A percentile compares a stretch with the other conserved stretches of the same genome.
These are phyloP conservation scores for Penicillium soppii DNA, from an alignment of 495 filamentous ascomycete species.

Conservation along the genomic window DNA sequence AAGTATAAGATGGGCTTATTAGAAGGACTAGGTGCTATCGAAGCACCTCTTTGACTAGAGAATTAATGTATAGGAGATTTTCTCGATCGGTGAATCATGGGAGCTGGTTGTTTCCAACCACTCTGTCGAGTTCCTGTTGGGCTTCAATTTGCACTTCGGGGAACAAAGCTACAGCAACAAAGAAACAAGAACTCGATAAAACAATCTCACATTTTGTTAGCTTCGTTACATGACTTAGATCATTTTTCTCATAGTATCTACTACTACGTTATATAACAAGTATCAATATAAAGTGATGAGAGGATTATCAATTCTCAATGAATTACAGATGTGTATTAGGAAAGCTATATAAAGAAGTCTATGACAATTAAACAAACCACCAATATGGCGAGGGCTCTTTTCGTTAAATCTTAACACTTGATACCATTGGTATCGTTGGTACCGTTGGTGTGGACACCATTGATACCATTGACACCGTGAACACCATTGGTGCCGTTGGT, in stretches of 20 bases:
- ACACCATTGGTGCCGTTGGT: neutral
- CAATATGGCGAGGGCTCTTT: neutral
- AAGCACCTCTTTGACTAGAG: conserved; percentile 39
- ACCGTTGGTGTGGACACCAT: no score
- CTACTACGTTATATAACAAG: conserved; percentile 56
- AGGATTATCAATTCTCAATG: no score
- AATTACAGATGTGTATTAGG: neutral
- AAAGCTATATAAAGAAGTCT: neutral
- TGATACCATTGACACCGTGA: neutral
- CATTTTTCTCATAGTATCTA: conserved; percentile 44
- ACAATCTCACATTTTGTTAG: conserved; percentile 20
- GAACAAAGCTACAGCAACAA: conserved; percentile 44
- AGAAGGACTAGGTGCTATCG: conserved; percentile 45
- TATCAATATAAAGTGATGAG: no score
- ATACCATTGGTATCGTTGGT: neutral
- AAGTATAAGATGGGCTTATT: conserved; percentile 51
- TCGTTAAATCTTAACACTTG: neutral
- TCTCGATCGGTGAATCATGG: conserved; percentile 24
- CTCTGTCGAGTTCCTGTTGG: conserved; percentile 55
- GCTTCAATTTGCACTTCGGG: conserved; percentile 50
- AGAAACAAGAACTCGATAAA: conserved; percentile 35
- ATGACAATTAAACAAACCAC: neutral
- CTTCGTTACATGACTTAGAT: neutral
- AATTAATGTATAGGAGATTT: conserved; percentile 39
- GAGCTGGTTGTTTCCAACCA: conserved; percentile 36